Percentiles rank a stretch among this genome's conserved stretches.
Evolutionary conservation across 1,139 yeast species (phyloP).

Genomic region (Geotrichum cucujoidarum): DNA sequence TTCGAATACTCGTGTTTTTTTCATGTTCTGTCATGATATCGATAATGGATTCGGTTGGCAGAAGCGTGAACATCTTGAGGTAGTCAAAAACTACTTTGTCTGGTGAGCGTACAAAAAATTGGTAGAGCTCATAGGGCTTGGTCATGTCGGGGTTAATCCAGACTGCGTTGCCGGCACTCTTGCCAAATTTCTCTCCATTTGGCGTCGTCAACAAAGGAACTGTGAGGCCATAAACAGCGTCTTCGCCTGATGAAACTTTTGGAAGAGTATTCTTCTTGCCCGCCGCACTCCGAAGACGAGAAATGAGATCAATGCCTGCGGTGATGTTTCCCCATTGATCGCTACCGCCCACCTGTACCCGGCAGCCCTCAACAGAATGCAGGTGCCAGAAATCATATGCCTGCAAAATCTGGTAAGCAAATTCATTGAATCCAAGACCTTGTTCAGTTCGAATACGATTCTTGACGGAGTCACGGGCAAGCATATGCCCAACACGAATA

Average conservation of each 20-base stretch:
- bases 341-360: constrained; percentile 88
- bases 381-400: constrained; percentile 92
- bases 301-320: constrained; percentile 87
- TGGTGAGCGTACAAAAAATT: constrained; percentile 67
- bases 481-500: constrained; percentile 80
- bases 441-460: constrained; percentile 60
- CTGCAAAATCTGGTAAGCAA: constrained; percentile 85
- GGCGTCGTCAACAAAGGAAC: constrained; percentile 88
- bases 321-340: constrained; percentile 99
- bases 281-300: constrained; percentile 43
- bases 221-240: constrained; percentile 65
- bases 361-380: constrained; percentile 53
- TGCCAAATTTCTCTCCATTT: constrained; percentile 91
- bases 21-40: constrained; percentile 49
- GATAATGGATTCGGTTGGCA: constrained; percentile 60
- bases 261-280: constrained; percentile 16
- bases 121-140: constrained; percentile 77
- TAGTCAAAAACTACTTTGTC: constrained; percentile 71
- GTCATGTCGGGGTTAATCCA: constrained; percentile 73
- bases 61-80: constrained; percentile 69
- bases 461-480: constrained; percentile 82
- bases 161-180: constrained; percentile 94
- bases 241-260: constrained; percentile 7
- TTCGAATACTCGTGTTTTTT: constrained; percentile 54
- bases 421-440: constrained; percentile 91